These are phyloP conservation scores for Porphyrellus cyaneotinctus DNA, from an alignment of 768 basidiomycete species.

Conservation along the genomic window DNA sequence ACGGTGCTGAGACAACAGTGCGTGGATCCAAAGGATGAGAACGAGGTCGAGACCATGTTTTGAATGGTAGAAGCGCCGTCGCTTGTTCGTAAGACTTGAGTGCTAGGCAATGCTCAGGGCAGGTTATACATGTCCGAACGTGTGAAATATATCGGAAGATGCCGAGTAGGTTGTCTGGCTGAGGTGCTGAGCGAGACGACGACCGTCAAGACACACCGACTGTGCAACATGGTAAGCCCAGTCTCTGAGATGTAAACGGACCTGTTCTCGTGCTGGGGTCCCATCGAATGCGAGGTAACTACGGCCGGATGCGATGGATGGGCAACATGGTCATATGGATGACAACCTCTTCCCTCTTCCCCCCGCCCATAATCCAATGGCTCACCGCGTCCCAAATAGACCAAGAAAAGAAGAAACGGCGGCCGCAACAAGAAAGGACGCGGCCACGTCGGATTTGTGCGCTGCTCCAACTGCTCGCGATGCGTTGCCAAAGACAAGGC, in stretches of 20 bases:
- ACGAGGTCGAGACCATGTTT: conserved; percentile 22
- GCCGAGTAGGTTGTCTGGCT: conserved; percentile 16
- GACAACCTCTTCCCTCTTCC: neutral
- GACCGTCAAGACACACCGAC: conserved; percentile 22
- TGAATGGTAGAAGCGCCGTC: neutral
- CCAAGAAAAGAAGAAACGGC: conserved; percentile 98
- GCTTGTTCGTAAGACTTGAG: neutral
- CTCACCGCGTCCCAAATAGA: conserved; percentile 44
- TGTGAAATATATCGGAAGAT: conserved; percentile 22
- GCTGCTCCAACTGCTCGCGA: conserved; percentile 99
- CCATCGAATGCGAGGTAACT: neutral
- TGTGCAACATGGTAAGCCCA: conserved; percentile 30
- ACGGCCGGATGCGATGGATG: conserved; percentile 8
- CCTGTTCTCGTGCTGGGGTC: neutral
- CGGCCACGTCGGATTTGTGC: conserved; percentile 90
- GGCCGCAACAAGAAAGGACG: conserved; percentile 99
- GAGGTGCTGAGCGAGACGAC: conserved; percentile 13
- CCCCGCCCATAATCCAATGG: neutral
- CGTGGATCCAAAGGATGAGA: conserved; percentile 19
- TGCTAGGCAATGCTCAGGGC: conserved; percentile 23
- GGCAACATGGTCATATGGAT: conserved; percentile 6
- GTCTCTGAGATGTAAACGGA: neutral
- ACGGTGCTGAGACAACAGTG: conserved; percentile 33
- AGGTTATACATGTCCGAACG: conserved; percentile 17
- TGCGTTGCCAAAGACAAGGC: conserved; percentile 99